These are phyloP conservation scores for Saprolegnia diclina DNA, from an alignment of 352 stramenopile species.

Conservation along the genomic window DNA sequence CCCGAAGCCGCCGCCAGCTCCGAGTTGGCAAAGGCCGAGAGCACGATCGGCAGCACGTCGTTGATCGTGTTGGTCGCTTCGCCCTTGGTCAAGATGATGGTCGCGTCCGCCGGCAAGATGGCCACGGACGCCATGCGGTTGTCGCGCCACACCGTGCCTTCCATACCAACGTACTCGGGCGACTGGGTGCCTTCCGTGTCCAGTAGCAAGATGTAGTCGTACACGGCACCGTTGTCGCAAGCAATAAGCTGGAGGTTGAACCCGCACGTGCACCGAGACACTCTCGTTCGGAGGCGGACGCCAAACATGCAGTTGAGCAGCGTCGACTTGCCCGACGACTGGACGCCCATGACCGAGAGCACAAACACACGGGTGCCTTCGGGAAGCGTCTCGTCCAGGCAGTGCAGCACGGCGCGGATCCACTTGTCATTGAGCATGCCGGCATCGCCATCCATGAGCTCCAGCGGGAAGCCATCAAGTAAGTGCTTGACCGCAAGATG, in stretches of 20 bases:
- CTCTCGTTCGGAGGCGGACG: background rate
- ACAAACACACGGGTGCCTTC: background rate
- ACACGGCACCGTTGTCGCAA: background rate
- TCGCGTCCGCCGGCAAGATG: background rate
- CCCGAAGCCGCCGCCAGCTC: background rate
- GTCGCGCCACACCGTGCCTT: background rate
- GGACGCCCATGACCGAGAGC: background rate
- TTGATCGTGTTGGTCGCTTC: background rate
- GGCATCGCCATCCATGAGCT: conserved; percentile 4
- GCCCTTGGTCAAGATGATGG: conserved; percentile 7
- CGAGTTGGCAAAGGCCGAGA: conserved; percentile 5
- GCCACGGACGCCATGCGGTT: background rate
- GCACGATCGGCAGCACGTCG: background rate
- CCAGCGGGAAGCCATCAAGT: conserved; percentile 1
- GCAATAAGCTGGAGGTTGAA: background rate
- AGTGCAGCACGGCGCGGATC: background rate
- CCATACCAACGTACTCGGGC: background rate
- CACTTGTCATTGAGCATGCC: background rate
- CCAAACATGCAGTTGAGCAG: conserved; percentile 10
- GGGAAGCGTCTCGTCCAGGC: background rate
- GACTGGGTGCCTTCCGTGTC: background rate
- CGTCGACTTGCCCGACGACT: conserved; percentile 7
- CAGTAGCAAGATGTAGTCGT: background rate
- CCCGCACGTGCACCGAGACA: background rate
- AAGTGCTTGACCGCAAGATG: background rate